phyloP scores from a whole-genome alignment of 495 filamentous ascomycete species.

The Tuber calosporum region DNA sequence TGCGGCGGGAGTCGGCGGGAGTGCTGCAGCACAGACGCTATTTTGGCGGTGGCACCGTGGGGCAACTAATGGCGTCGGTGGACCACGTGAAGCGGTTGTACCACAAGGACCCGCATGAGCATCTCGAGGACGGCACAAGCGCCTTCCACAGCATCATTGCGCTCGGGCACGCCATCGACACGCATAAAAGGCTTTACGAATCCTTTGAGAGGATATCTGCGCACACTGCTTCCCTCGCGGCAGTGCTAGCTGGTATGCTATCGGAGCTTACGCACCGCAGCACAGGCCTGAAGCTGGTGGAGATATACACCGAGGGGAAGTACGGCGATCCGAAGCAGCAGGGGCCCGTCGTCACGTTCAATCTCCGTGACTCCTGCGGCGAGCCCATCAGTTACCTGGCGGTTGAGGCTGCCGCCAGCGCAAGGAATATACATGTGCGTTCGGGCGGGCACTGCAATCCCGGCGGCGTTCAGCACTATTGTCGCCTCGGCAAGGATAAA shows the following conservation, averaged over 20 bases:
- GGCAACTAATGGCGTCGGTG: conserved; percentile 55
- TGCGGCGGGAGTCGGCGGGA: conserved; percentile 56
- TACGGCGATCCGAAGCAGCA: conserved; percentile 57
- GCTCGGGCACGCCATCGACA: conserved; percentile 60
- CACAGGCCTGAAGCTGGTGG: conserved; percentile 54
- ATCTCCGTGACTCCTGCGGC: conserved; percentile 53
- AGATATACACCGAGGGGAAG: conserved; percentile 53
- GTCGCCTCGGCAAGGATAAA: conserved; percentile 20
- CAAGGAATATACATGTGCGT: conserved; percentile 58
- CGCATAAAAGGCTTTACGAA: conserved; percentile 56
- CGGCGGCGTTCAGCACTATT: conserved; percentile 47
- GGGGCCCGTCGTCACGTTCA: conserved; percentile 67
- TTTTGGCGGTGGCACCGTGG: conserved; percentile 73
- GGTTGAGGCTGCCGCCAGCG: conserved; percentile 58
- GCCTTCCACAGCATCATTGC: conserved; percentile 73
- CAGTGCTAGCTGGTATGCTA: conserved; percentile 50
- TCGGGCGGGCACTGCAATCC: conserved; percentile 62
- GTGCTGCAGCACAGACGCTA: conserved; percentile 59
- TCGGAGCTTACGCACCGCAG: conserved; percentile 49
- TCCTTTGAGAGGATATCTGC: conserved; percentile 56
- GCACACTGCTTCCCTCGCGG: conserved; percentile 55
- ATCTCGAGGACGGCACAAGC: conserved; percentile 69
- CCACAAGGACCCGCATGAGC: conserved; percentile 52
- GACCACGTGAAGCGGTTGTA: conserved; percentile 62
- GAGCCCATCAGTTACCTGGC: conserved; percentile 52